Evolutionary conservation across 2,329 filamentous ascomycete species (phyloP).

Genomic region (Hypoxylon sp.): DNA sequence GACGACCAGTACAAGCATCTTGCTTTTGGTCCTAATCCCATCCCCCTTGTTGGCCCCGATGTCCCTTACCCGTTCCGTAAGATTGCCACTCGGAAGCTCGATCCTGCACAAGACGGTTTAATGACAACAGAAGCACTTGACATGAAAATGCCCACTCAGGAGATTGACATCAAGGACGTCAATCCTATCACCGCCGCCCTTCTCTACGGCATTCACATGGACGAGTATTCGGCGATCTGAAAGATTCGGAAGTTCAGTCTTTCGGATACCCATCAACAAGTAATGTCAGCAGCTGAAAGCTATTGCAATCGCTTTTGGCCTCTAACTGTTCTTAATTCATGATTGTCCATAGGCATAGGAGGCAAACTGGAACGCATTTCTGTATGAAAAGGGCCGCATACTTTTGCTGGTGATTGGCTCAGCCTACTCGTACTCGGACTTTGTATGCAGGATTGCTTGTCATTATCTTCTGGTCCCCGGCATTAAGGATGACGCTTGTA

Average conservation of each 20-base stretch:
- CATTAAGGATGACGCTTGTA: background rate
- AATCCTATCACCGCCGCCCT: conserved; percentile 6
- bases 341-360: background rate
- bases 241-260: background rate
- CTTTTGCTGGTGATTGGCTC: background rate
- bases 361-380: background rate
- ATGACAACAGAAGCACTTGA: conserved; percentile 2
- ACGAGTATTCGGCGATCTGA: conserved; percentile 1
- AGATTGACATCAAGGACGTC: conserved; percentile 22
- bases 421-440: background rate
- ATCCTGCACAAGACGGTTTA: conserved; percentile 22
- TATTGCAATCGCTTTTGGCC: background rate
- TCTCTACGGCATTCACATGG: conserved; percentile 22
- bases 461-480: background rate
- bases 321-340: background rate
- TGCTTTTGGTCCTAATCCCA: background rate
- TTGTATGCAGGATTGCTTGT: background rate
- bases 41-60: conserved; percentile 16
- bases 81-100: conserved; percentile 15
- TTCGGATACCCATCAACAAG: background rate
- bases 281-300: background rate
- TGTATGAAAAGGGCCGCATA: background rate
- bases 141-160: background rate
- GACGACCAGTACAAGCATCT: conserved; percentile 1
- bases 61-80: conserved; percentile 29